Evolutionary conservation across 225 moss, liverwort and hornwort species (phyloP).

Genomic region (Marchantia paleacea): DNA sequence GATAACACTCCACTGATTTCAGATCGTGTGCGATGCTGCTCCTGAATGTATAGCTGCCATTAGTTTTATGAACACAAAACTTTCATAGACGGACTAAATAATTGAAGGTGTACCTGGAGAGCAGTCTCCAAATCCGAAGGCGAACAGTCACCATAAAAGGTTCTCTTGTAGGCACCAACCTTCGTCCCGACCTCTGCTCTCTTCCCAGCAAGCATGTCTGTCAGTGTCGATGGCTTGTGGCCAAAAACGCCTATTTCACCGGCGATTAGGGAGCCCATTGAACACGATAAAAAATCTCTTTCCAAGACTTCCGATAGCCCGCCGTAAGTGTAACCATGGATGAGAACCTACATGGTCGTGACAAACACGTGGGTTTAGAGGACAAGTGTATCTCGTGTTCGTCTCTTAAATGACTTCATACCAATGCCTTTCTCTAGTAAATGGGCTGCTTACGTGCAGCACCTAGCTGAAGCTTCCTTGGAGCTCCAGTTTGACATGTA

Average conservation of each 20-base stretch:
- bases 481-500: too few relatives aligned
- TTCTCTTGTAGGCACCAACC: constrained; percentile 94
- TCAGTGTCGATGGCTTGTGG: constrained; percentile 71
- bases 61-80: too few relatives aligned
- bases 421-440: not conserved
- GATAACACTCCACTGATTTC: too few relatives aligned
- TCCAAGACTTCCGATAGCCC: constrained; percentile 89
- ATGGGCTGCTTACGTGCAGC: not conserved
- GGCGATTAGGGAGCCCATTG: constrained; percentile 87
- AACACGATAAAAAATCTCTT: constrained; percentile 82
- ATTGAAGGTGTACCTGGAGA: constrained; percentile 57
- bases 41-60: not conserved
- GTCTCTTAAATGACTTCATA: too few relatives aligned
- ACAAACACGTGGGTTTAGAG: too few relatives aligned
- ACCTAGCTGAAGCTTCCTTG: too few relatives aligned
- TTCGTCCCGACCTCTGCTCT: constrained; percentile 92
- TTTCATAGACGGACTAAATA: not conserved
- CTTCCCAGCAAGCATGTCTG: constrained; percentile 91
- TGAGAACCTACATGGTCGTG: constrained; percentile 57
- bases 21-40: not conserved
- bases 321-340: constrained; percentile 92
- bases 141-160: constrained; percentile 94
- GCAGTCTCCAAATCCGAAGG: constrained; percentile 86
- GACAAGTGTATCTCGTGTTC: too few relatives aligned
- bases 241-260: constrained; percentile 98